Base-by-base conservation (phyloP, 2,329 filamentous ascomycete genomes). In the Hypomyces perniciosus region DNA sequence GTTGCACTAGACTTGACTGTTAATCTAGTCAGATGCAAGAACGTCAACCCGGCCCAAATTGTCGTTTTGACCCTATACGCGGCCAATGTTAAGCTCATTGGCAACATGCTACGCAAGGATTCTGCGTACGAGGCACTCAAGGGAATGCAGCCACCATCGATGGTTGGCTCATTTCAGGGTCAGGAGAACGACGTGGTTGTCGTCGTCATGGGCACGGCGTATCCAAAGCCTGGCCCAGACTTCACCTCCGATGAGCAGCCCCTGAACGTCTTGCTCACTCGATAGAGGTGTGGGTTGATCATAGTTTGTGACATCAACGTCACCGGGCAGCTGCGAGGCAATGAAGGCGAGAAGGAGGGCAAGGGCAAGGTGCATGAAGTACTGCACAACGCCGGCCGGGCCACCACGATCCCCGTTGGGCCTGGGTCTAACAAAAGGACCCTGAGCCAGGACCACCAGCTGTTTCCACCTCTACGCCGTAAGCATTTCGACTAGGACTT, bases 251-350 rank as follows among this genome's bases (percentile, higher is more conserved):
- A 54, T 9, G 8, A 28, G 7, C 46, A 55, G 38, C 55, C 57
- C 1, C 55, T 63, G 20, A 59, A 58, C 39, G 57, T 61, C 8
- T 43, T 57, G 38, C 31, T 61, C 4, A 61, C 58, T 1, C 53
- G 59, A 1, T 44, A 54, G 4, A 44, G 50, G 20, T 57, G 44
- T 34, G 53, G 51, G 1, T 20, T 61, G 1, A 44, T 62, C 4
- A 44, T 61, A 8, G 39, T 62, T 6, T 59, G 59, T 4, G 60
- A 63, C 38, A 53, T 61, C n/a, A 46, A 60, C 10, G 55, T 56
- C 37, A 42, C 31, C 8, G 27, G 33, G 12, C 26, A 27, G 9
- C 10, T 54, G 4, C 8, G 9, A 4, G 43, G 26, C 20, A 20
- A 20, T 20, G 20, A 20, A 3, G 20, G 20, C 20, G 20, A 20